Conservation (phyloP, 495 filamentous ascomycete genomes). For the Thermochaetoides thermophila region DNA sequence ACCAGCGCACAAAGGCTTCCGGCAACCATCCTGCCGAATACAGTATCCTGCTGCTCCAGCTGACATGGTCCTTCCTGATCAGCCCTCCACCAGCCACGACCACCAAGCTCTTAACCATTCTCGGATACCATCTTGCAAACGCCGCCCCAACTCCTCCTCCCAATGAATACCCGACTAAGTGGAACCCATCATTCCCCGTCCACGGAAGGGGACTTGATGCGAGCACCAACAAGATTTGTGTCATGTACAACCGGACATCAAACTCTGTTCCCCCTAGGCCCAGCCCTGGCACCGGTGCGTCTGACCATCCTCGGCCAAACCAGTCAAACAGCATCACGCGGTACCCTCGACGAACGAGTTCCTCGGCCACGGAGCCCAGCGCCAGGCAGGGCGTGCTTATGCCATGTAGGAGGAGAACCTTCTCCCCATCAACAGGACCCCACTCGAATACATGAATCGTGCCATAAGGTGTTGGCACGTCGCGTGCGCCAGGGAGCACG, state of each 20-base stretch:
- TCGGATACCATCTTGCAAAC: constrained; percentile 56
- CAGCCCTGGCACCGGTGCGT: too few species aligned
- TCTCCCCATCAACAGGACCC: constrained; percentile 56
- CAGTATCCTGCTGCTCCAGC: constrained; percentile 24
- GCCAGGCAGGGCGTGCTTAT: constrained; percentile 64
- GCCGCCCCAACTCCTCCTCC: constrained; percentile 61
- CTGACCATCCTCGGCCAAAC: constrained; percentile 69
- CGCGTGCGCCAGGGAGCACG: constrained; percentile 56
- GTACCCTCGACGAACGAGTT: constrained; percentile 50
- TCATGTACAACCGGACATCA: constrained; percentile 54
- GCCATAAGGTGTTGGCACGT: constrained; percentile 63
- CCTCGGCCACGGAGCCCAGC: constrained; percentile 48
- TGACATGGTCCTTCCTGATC: constrained; percentile 26
- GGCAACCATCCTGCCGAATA: constrained; percentile 34
- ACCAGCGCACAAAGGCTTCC: constrained; percentile 34
- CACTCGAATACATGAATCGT: constrained; percentile 66
- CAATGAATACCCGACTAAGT: constrained; percentile 68
- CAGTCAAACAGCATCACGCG: constrained; percentile 70
- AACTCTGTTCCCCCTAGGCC: too few species aligned
- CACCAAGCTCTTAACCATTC: constrained; percentile 52
- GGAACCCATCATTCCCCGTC: constrained; percentile 39
- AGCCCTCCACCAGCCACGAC: constrained; percentile 60
- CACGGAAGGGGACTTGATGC: constrained; percentile 44
- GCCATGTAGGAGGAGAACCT: constrained; percentile 64
- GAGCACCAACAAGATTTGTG: constrained; percentile 58